Evolutionary conservation across 2,329 filamentous ascomycete species (phyloP).

Genomic region (Talaromyces pinophilus): DNA sequence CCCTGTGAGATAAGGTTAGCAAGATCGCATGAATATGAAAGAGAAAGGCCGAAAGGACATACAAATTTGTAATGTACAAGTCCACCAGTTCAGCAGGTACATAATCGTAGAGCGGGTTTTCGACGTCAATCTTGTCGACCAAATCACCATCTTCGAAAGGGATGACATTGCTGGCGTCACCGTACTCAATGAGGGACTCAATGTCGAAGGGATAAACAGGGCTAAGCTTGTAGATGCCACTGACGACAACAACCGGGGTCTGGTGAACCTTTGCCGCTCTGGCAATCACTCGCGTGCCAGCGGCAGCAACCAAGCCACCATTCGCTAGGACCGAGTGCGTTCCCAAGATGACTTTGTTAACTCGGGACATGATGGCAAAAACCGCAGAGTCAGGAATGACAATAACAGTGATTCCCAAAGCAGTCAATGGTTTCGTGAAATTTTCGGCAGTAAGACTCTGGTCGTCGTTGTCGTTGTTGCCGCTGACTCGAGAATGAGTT

Average conservation of each 20-base stretch:
- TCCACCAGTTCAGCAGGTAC: slow-evolving; percentile 69
- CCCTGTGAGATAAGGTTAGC: slow-evolving; percentile 43
- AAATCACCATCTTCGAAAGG: slow-evolving; percentile 77
- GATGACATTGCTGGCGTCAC: slow-evolving; percentile 74
- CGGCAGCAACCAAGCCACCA: slow-evolving; percentile 79
- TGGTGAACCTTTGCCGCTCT: slow-evolving; percentile 79
- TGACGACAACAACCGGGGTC: slow-evolving; percentile 83
- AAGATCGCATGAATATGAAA: background rate
- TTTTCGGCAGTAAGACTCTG: slow-evolving; percentile 51
- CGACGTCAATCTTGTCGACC: slow-evolving; percentile 74
- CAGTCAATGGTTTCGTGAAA: slow-evolving; percentile 75
- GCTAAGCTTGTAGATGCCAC: slow-evolving; percentile 90
- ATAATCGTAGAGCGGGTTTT: slow-evolving; percentile 79
- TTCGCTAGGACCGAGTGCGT: slow-evolving; percentile 87
- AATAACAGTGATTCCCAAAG: slow-evolving; percentile 78
- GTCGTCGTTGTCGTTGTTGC: slow-evolving; percentile 52
- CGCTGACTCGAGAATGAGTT: slow-evolving; percentile 64
- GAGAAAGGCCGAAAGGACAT: slow-evolving; percentile 40
- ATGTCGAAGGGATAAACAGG: slow-evolving; percentile 84
- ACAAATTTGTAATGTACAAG: slow-evolving; percentile 74
- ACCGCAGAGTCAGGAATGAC: slow-evolving; percentile 81
- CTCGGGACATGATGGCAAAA: slow-evolving; percentile 90
- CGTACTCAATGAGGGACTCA: slow-evolving; percentile 81
- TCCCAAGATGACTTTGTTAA: slow-evolving; percentile 91
- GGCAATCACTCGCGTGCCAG: slow-evolving; percentile 80